Base-by-base conservation (phyloP, 2,329 filamentous ascomycete species). In the Fusarium pininemorale region DNA sequence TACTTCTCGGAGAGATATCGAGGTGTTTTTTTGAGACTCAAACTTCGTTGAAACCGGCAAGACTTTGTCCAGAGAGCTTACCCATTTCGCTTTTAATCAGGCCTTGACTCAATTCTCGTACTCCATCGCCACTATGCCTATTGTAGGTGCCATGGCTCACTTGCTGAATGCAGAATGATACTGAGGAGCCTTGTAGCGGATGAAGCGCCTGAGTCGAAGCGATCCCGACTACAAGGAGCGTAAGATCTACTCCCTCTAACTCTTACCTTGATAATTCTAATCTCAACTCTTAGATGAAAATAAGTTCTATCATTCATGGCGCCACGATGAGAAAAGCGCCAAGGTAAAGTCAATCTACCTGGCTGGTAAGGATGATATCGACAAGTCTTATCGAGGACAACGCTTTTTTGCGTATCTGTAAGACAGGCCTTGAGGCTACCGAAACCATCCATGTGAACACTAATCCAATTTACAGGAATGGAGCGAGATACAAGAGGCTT, bases 201-300 rank as follows among this genome's bases (percentile, higher is more conserved):
- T 32, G 47, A 32, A 50, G 22, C 28, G 47, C 14, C 11, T 50
- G 7, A 50, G 28, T 13, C 26, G 47, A 50, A 32, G 47, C n/a
- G 47, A 50, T n/a, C 47, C 47, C 2, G 8, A 12, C 7, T 50
- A 32, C 9, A 50, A 32, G 26, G 47, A 50, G n/a, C 28, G 22
- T n/a, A n/a, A n/a, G 47, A 12, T 32, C 1, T 32, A 30, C 20
- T 9, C 20, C 6, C 7, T 15, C 3, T 11, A 4, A 15, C 13
- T 15, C 0, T 1, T 15, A 11, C 7, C 7, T 18, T 16, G 2
- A 0, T 6, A n/a, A 4, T 0, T 4, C 47, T 32, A 0, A 50
- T 6, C 20, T 3, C 2, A 0, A 16, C n/a, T 0, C 5, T 32
- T 9, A 32, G 47, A 50, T 50, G 28, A 50, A 22, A 12, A n/a